Percentiles rank a stretch among this genome's conserved stretches.
These are phyloP conservation scores for Leishmania aethiopica DNA, from an alignment of 208 protist genomes.

Conservation along the genomic window DNA sequence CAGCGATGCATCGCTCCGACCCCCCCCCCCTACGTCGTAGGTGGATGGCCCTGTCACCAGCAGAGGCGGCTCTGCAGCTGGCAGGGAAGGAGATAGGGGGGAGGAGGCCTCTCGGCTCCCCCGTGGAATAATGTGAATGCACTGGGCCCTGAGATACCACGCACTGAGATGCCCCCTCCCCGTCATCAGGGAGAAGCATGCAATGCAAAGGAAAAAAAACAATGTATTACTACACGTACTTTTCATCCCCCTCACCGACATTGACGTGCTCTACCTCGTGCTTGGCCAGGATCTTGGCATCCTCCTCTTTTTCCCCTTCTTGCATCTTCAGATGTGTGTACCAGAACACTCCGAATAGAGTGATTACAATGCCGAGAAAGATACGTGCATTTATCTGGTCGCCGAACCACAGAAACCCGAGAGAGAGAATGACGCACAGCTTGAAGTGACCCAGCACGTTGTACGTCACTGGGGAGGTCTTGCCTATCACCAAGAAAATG, in stretches of 20 bases:
- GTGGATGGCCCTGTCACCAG: neutral
- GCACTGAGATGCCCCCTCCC: neutral
- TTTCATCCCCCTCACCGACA: neutral
- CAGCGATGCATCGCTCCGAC: neutral
- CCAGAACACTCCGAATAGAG: constrained; percentile 72
- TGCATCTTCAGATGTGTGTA: constrained; percentile 75
- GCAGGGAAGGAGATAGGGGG: neutral
- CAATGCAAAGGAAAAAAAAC: neutral
- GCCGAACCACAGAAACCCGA: constrained; percentile 75
- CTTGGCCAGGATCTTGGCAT: constrained; percentile 1
- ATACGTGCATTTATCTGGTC: constrained; percentile 36
- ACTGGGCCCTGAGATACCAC: neutral
- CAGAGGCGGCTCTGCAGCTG: neutral
- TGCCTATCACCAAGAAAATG: constrained; percentile 89
- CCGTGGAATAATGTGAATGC: neutral
- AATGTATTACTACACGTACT: neutral
- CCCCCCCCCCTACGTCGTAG: neutral
- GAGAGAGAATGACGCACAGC: constrained; percentile 69
- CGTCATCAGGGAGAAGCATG: neutral
- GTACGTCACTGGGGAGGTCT: constrained; percentile 87
- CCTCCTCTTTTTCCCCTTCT: constrained; percentile 27
- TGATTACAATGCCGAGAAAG: constrained; percentile 51
- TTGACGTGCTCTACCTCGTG: constrained; percentile 7
- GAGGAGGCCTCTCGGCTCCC: neutral
- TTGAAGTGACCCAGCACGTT: constrained; percentile 92